Evolutionary conservation across 129 eudicot genomes (phyloP).

Genomic region (Sambucus nigra): DNA sequence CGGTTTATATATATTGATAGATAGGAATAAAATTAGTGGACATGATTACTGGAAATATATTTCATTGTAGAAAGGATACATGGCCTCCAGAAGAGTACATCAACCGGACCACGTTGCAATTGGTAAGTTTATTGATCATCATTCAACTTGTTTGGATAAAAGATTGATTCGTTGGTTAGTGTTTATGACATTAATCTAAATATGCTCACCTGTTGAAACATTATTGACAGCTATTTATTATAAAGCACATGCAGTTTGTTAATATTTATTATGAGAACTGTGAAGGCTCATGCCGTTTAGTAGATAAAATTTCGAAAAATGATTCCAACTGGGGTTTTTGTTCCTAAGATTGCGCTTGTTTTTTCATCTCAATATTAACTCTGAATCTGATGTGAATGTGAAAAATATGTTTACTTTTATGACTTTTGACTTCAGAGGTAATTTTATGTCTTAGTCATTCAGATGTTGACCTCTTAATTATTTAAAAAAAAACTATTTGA

Average conservation of each 20-base stretch:
- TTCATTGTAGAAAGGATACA: slow-evolving; percentile 65
- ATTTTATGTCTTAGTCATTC: no score
- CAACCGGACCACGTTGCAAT: slow-evolving; percentile 52
- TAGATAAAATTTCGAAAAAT: not conserved
- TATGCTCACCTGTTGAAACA: no score
- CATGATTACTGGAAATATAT: slow-evolving; percentile 71
- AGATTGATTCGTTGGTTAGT: not conserved
- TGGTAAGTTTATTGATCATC: slow-evolving; percentile 35
- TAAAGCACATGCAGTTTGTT: no score
- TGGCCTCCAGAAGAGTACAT: slow-evolving; percentile 95
- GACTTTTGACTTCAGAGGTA: no score
- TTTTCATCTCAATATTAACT: no score
- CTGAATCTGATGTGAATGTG: no score
- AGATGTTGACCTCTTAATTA: no score
- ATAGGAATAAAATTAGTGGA: slow-evolving; percentile 8
- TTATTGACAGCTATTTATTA: no score
- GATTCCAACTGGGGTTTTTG: not conserved
- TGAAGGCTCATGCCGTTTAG: not conserved
- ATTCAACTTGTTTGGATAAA: not conserved
- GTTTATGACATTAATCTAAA: no score
- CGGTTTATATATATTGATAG: not conserved
- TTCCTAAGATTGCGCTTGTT: no score
- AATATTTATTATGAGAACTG: no score
- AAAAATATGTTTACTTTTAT: not conserved
- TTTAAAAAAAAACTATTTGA: no score